Evolutionary conservation across 805 yeast genomes (phyloP).

Genomic region (Candida boleticola): DNA sequence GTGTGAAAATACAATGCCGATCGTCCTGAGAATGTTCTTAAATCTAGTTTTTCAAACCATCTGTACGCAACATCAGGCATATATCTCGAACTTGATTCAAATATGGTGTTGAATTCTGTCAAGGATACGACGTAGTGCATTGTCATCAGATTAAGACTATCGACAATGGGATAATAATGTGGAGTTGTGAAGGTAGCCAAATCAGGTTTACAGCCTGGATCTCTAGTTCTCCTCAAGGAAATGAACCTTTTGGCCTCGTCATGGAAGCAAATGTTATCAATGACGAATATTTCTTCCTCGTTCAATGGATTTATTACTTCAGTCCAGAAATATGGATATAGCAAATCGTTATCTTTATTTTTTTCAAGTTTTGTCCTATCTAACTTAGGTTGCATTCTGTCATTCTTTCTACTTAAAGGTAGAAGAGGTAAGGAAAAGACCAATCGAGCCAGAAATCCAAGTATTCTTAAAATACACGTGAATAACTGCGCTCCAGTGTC

Average conservation of each 20-base stretch:
- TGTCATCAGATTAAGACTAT: conserved; percentile 24
- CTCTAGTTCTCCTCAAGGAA: conserved; percentile 16
- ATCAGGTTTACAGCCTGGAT: background rate
- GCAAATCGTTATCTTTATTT: conserved; percentile 29
- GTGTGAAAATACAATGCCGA: conserved; percentile 23
- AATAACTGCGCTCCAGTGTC: conserved; percentile 34
- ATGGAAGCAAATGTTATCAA: conserved; percentile 28
- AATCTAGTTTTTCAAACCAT: conserved; percentile 25
- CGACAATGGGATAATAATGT: conserved; percentile 18
- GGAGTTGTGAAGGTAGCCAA: conserved; percentile 8
- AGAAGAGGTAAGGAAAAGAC: conserved; percentile 31
- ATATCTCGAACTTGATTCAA: conserved; percentile 31
- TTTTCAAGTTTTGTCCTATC: conserved; percentile 15
- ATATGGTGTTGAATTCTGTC: conserved; percentile 13
- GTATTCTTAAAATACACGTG: conserved; percentile 23
- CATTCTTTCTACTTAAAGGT: conserved; percentile 10
- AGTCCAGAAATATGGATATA: conserved; percentile 38
- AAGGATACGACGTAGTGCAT: conserved; percentile 29
- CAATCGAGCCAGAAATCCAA: conserved; percentile 30
- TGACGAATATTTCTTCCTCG: conserved; percentile 19
- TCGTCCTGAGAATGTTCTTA: conserved; percentile 26
- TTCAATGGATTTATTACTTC: conserved; percentile 32
- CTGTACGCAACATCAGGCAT: conserved; percentile 30
- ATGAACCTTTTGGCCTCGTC: conserved; percentile 24
- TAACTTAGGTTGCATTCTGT: conserved; percentile 20